Percentiles rank a stretch among this genome's conserved stretches.
phyloP scores from a whole-genome alignment of 176 grass and related monocot species.

The Phyllostachys edulis region DNA sequence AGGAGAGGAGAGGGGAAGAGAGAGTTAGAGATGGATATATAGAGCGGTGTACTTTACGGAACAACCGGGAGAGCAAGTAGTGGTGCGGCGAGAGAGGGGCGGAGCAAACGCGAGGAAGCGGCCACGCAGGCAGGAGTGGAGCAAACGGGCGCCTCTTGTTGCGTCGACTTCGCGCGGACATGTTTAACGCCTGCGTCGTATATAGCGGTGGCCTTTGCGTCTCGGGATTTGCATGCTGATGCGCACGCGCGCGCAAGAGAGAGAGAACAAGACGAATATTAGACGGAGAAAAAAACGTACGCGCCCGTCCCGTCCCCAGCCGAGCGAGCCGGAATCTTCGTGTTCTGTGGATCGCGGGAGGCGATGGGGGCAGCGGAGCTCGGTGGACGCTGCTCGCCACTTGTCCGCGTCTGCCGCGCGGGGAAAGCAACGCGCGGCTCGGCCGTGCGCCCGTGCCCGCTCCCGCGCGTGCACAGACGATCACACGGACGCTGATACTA shows the following conservation, averaged over 20 bases:
- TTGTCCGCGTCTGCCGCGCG: background rate
- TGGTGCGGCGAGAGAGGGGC: slow-evolving; percentile 7
- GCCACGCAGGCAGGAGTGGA: slow-evolving; percentile 5
- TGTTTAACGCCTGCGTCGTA: background rate
- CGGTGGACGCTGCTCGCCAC: no score
- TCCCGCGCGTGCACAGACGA: no score
- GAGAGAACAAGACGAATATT: background rate
- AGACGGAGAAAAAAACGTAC: background rate
- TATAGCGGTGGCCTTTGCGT: slow-evolving; percentile 20
- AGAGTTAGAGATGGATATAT: background rate
- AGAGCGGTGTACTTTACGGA: background rate
- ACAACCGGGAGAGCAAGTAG: slow-evolving; percentile 3
- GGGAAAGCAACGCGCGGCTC: background rate
- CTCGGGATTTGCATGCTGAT: slow-evolving; percentile 19
- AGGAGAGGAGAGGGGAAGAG: background rate
- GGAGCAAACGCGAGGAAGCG: background rate
- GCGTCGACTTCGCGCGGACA: background rate
- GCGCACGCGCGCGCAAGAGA: background rate
- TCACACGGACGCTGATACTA: background rate
- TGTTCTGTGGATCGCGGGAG: slow-evolving; percentile 3
- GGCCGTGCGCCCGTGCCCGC: no score
- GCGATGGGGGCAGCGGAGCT: background rate
- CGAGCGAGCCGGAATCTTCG: slow-evolving; percentile 21
- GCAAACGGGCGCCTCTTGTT: slow-evolving; percentile 23
- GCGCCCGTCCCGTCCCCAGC: background rate